Base-by-base conservation (phyloP, 768 basidiomycete genomes). In the Amanita subjunquillea region DNA sequence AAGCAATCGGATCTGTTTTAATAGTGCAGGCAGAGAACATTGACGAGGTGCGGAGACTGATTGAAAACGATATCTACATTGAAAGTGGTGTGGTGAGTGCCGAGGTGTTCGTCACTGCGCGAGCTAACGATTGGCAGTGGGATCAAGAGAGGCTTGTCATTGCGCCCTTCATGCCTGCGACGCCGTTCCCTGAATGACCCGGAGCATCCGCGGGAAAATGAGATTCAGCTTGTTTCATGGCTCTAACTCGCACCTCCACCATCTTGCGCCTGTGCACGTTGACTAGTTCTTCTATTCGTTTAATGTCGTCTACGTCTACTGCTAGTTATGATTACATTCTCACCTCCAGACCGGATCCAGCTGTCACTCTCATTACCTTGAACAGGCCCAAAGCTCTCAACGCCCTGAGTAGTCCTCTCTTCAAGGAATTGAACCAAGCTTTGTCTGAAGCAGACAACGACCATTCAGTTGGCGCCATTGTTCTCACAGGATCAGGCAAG, bases 331-430 rank as follows among this genome's bases (percentile, higher is more conserved):
- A 79, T 60, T 74, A 81, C 60, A 85, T 91, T 62, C 69, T 90
- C 40, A 76, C 79, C 15, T 80, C 85, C 3, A 74, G 75, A 54
- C 87, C 88, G 1, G 76, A 82, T 50, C 79, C 81, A 3, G 74
- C 74, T 17, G 84, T 90, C 40, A 71, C 78, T n/a, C 80, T 94
- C 60, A 80, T 95, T 62, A 89, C 86, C 12, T 75, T 95, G 60
- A 92, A 95, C 69, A 78, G 92, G 41, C 92, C 92, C 23, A 91
- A 91, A 59, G 86, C 87, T 15, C 72, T 94, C 54, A 97, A 96
- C 63, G 94, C 96, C 3, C 74, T 99, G 54, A 85, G 76, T 60
- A 78, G 81, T 22, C 82, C 87, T 5, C 75, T 97, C 54, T 87
- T 97, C 65, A 67, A 68, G 12, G 90, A 93, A 64, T 75, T 98